Evolutionary conservation across 768 basidiomycete species (phyloP), one percentile per base, ranked within the genome.

Genomic region (Sarcodon sp.): DNA sequence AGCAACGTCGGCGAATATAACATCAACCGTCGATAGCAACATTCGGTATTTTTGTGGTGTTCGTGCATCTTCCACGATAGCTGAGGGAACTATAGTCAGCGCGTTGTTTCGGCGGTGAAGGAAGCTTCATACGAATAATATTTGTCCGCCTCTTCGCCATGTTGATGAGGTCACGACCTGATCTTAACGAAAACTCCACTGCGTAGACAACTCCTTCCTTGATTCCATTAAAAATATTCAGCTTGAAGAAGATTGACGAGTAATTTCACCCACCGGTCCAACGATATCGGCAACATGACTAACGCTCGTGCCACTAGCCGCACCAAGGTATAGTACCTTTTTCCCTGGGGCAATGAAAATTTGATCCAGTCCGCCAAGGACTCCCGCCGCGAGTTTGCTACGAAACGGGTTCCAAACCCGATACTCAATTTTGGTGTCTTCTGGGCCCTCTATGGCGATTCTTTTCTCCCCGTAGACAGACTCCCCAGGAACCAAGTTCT

Each of bases 131-230:
- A 94, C 91, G 96, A 59, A 98, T 94, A 54, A 98, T 91, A 65
- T 98, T 99, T 54, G 96, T 98, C 51, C 96, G 77, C 69, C 96
- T 97, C 70, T 98, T 97, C 33, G 96, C 94, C 96, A 98, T 99
- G 69, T 87, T 87, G 57, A 99, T 96, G 52, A 98, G 69, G 68
- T 99, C 96, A 66, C 96, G 88, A 34, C 96, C 96, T 47, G 92
- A 94, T 58, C 96, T 80, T 56, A 83, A 75, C 2, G 96, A 98
- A 69, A 99, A 98, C 66, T 99, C 96, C 33, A 99, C 96, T 15
- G 96, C 96, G 63, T 99, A 98, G 7, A 98, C 96, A 51, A 87
- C 77, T 47, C 96, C 96, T 54, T 96, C 91, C 88, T 92, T 54
- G 4, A 55, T 13, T 41, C 2, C 48, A 54, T 27, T 27, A 38